A percentile compares a stretch with the other conserved stretches of the same genome.
These are phyloP conservation scores for Wickerhamomyces silvicola DNA, from an alignment of 805 yeast species.

Conservation along the genomic window DNA sequence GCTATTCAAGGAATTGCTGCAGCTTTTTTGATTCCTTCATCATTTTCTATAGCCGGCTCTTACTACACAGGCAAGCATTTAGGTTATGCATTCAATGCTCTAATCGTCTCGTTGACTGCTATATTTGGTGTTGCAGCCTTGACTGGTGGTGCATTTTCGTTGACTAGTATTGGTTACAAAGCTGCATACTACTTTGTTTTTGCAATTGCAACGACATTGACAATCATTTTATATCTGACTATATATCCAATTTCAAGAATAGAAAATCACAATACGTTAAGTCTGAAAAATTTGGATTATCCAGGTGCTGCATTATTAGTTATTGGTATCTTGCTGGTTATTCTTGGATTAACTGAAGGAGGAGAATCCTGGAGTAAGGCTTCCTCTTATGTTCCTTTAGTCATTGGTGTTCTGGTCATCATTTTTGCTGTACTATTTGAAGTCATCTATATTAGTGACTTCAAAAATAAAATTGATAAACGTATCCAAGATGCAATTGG, in stretches of 20 bases:
- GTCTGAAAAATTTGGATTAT: conserved; percentile 28
- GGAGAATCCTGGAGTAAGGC: conserved; percentile 38
- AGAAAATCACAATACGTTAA: conserved; percentile 13
- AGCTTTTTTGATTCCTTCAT: conserved; percentile 33
- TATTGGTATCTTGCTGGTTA: conserved; percentile 30
- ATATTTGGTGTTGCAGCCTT: conserved; percentile 34
- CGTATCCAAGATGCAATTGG: too few species aligned
- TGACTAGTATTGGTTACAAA: conserved; percentile 31
- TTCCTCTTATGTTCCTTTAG: conserved; percentile 33
- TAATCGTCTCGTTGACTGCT: conserved; percentile 23
- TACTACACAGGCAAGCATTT: conserved; percentile 24
- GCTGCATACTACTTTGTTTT: conserved; percentile 33
- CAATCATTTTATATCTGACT: conserved; percentile 22
- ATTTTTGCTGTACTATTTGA: conserved; percentile 27
- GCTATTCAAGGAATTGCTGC: conserved; percentile 41
- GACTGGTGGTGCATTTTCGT: conserved; percentile 39
- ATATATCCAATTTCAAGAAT: conserved; percentile 25
- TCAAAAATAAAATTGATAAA: conserved; percentile 7
- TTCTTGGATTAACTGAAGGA: conserved; percentile 40
- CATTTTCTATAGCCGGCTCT: conserved; percentile 27
- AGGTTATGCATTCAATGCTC: conserved; percentile 21
- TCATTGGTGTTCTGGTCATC: conserved; percentile 31
- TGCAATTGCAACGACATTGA: conserved; percentile 22
- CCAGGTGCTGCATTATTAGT: conserved; percentile 29
- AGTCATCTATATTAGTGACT: conserved; percentile 14